A percentile compares a stretch with the other conserved stretches of the same genome.
These are phyloP conservation scores for Plasmodium coatneyi DNA, from an alignment of 169 alveolate genomes.

Conservation along the genomic window DNA sequence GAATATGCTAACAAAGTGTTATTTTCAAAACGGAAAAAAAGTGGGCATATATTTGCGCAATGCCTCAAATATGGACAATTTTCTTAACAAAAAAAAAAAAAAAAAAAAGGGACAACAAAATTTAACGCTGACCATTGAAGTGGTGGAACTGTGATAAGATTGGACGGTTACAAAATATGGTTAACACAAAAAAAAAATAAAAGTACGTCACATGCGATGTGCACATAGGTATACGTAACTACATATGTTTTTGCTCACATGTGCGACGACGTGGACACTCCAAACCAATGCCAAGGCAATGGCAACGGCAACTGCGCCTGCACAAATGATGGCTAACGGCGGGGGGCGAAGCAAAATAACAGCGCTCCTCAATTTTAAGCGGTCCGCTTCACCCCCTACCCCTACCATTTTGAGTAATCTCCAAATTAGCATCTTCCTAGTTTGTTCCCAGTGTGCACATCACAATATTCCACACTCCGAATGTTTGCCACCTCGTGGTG, in stretches of 20 bases:
- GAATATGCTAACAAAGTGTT: slow-evolving; percentile 12
- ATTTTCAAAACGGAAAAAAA: background rate
- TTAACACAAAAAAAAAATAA: background rate
- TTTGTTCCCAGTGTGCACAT: background rate
- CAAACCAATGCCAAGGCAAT: background rate
- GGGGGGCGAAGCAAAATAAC: background rate
- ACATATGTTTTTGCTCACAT: background rate
- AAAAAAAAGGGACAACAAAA: slow-evolving; percentile 17
- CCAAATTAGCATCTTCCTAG: background rate
- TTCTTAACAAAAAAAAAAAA: slow-evolving; percentile 17
- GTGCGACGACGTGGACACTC: background rate
- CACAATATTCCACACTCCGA: background rate
- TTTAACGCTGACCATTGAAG: background rate
- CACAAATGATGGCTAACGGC: background rate
- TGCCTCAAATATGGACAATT: slow-evolving; percentile 15
- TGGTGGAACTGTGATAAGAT: background rate
- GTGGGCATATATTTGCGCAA: background rate
- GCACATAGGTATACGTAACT: background rate
- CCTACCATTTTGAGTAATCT: background rate
- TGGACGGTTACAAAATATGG: background rate
- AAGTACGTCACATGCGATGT: background rate
- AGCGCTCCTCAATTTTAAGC: background rate
- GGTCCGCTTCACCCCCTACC: background rate
- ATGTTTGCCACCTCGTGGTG: background rate
- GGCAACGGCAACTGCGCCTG: background rate